Evolutionary conservation across 129 eudicot genomes (phyloP), one percentile per base, ranked within the genome.

Genomic region (Flaveria robusta): DNA sequence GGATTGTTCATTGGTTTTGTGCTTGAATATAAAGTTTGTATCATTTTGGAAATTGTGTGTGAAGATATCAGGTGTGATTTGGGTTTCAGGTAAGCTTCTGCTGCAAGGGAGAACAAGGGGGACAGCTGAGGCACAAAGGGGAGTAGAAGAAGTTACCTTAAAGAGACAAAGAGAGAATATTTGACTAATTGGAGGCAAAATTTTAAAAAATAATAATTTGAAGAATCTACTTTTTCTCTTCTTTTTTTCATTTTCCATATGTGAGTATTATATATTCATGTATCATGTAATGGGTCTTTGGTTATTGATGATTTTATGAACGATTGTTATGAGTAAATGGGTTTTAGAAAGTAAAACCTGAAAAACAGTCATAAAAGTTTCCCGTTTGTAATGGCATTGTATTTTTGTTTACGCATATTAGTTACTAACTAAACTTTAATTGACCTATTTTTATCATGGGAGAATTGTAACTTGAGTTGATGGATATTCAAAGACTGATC

Each of bases 61-160:
- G 39, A 71, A 54, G 51, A 72, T 18, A n/a, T 31, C 5, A 19
- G 4, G 15, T 72, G 31, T 56, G 39, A 43, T 45, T 62, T 75
- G 63, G 66, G 34, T 65, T 65, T 2, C 80, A 76, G 59, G 70
- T 20, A 39, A 74, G 69, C 42, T 42, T 24, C 58, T 22, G n/a
- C 12, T 23, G 46, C 56, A 63, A 42, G 43, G 41, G 52, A 37
- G 39, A 46, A 50, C 11, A 14, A 70, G 31, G 52, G 6, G 0
- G 5, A 13, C 1, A 47, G 52, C 0, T 46, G 52, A 46, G 52
- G 52, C 15, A 46, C 39, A 46, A 43, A 8, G 26, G 7, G 31
- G 67, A 72, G 49, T 34, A 8, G 34, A 64, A 34, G 52, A 72
- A 1, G 51, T n/a, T 51, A 51, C 10, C 59, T 5, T 51, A 0